Conservation (phyloP, 805 yeast species). For the Grigorovia jiainica region DNA sequence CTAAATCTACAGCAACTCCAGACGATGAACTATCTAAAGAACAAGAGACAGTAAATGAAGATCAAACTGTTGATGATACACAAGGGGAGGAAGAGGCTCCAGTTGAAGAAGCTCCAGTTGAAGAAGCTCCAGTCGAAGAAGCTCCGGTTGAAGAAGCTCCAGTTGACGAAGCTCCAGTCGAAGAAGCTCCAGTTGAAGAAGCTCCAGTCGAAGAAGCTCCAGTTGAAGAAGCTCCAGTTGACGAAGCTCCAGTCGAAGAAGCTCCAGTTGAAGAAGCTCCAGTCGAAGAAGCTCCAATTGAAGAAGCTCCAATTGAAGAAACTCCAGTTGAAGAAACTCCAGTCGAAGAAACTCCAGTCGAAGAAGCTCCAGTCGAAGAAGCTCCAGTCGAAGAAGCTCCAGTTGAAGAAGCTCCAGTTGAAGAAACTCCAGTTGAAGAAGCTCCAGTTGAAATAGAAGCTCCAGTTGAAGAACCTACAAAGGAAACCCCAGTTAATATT, state of each 20-base stretch:
- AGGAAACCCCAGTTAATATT: background rate
- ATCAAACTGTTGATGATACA: slow-evolving; percentile 3
- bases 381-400: slow-evolving; percentile 2
- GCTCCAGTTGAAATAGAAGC: background rate
- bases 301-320: slow-evolving; percentile 5
- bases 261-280: background rate
- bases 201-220: slow-evolving; percentile 1
- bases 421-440: slow-evolving; percentile 6
- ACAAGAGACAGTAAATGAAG: slow-evolving; percentile 8
- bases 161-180: slow-evolving; percentile 1
- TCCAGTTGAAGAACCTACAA: slow-evolving; percentile 2
- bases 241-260: slow-evolving; percentile 3
- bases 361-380: slow-evolving; percentile 3
- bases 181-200: slow-evolving; percentile 5
- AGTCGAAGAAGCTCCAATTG: slow-evolving; percentile 1
- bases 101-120: slow-evolving; percentile 5
- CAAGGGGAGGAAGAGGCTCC: slow-evolving; percentile 1
- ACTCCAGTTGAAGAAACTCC: slow-evolving; percentile 2
- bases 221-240: slow-evolving; percentile 4
- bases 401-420: slow-evolving; percentile 1
- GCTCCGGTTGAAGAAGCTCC: slow-evolving; percentile 4
- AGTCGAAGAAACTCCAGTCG: slow-evolving; percentile 4
- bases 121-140: slow-evolving; percentile 8
- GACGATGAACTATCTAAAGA: slow-evolving; percentile 5
- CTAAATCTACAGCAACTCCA: slow-evolving; percentile 2